phyloP scores from a whole-genome alignment of 257 asterid species.

The Solanum clarkiae region DNA sequence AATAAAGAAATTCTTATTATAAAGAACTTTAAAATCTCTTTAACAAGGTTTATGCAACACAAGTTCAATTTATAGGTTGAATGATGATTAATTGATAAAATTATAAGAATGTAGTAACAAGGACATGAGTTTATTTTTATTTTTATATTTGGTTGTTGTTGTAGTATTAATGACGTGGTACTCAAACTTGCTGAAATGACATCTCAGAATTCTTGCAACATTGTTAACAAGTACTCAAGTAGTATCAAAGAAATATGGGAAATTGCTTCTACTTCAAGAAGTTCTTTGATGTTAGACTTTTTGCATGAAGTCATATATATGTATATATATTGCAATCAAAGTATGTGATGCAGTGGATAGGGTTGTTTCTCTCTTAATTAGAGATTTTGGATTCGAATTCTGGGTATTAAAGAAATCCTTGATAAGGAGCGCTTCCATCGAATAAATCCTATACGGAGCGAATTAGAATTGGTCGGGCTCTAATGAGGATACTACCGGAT shows the following conservation, averaged over 20 bases:
- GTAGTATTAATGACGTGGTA: background rate
- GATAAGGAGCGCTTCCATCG: no score
- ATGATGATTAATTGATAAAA: background rate
- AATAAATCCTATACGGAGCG: no score
- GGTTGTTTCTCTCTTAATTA: no score
- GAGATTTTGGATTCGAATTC: no score
- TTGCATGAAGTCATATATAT: no score
- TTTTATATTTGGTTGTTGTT: background rate
- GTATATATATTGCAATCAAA: no score
- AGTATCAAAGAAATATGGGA: background rate
- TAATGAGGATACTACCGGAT: no score
- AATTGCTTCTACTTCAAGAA: background rate
- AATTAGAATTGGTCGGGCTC: no score
- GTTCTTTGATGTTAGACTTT: background rate
- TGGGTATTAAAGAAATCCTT: no score
- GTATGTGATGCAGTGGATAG: no score
- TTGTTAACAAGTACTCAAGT: background rate
- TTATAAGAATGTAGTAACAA: background rate
- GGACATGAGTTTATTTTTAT: background rate
- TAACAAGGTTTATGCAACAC: background rate
- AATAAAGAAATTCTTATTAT: no score
- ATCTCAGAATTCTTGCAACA: background rate
- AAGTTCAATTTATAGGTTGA: background rate
- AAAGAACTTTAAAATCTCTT: background rate
- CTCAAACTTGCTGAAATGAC: background rate